Conservation (phyloP, 768 basidiomycete species). For the Daedalea quercina region DNA sequence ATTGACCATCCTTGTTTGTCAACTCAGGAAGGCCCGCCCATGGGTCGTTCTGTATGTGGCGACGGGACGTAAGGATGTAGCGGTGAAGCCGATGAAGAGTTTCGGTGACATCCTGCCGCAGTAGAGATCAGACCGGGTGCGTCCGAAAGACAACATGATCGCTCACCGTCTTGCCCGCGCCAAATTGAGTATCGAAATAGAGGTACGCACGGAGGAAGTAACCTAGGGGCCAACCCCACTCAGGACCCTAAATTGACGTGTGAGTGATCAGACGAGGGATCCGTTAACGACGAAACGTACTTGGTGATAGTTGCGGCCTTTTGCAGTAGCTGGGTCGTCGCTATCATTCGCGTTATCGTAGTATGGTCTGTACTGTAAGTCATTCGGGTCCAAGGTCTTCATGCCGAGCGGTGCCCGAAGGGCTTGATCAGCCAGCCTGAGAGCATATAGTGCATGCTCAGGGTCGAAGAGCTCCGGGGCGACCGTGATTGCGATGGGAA, state of each 20-base stretch:
- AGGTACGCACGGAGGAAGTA: conserved; percentile 94
- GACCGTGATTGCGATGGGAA: conserved; percentile 94
- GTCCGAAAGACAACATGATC: background rate
- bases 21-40: conserved; percentile 96
- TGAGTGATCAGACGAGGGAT: conserved; percentile 5
- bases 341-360: conserved; percentile 96
- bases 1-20: conserved; percentile 78
- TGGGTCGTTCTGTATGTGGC: conserved; percentile 69
- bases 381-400: conserved; percentile 88
- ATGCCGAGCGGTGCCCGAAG: conserved; percentile 90
- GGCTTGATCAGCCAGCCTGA: conserved; percentile 73
- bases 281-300: conserved; percentile 33
- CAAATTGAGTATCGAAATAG: conserved; percentile 71
- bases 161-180: conserved; percentile 62
- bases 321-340: conserved; percentile 75
- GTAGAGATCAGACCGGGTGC: background rate
- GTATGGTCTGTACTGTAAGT: conserved; percentile 82
- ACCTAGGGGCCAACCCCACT: conserved; percentile 94
- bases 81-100: conserved; percentile 80
- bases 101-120: conserved; percentile 49
- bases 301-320: conserved; percentile 93
- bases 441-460: conserved; percentile 69
- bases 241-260: conserved; percentile 59
- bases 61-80: conserved; percentile 61
- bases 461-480: conserved; percentile 92